A percentile compares a stretch with the other conserved stretches of the same genome.
Evolutionary conservation across 345 rosid species (phyloP).

Genomic region (Pistacia integerrima): DNA sequence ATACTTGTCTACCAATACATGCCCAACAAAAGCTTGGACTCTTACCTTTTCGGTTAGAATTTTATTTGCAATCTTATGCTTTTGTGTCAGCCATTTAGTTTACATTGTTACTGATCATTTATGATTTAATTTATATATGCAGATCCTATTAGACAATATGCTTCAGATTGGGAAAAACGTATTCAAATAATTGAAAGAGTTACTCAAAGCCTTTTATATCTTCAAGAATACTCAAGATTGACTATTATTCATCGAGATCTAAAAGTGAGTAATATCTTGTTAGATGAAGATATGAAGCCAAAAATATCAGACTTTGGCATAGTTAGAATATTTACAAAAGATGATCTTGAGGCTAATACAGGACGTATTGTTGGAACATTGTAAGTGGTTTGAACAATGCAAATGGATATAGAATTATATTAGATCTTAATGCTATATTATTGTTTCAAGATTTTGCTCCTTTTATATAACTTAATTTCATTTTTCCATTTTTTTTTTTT

Average conservation of each 20-base stretch:
- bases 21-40: too few relatives aligned
- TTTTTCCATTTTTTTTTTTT: not conserved
- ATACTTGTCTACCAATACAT: too few relatives aligned
- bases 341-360: too few relatives aligned
- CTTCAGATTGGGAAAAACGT: conserved; percentile 69
- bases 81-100: too few relatives aligned
- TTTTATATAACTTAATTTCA: too few relatives aligned
- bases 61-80: too few relatives aligned
- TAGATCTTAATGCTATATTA: not conserved
- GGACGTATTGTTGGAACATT: conserved; percentile 42
- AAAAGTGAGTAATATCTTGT: conserved; percentile 30
- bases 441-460: not conserved
- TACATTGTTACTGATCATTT: too few relatives aligned
- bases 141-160: conserved; percentile 16
- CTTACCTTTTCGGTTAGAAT: too few relatives aligned
- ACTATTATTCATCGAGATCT: conserved; percentile 13
- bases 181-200: conserved; percentile 52
- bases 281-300: conserved; percentile 23
- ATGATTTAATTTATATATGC: too few relatives aligned
- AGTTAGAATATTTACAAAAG: conserved; percentile 39
- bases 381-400: conserved; percentile 14
- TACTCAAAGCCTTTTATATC: not conserved
- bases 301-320: conserved; percentile 55
- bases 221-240: conserved; percentile 51
- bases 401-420: too few relatives aligned